These are phyloP conservation scores for Coleophoma cylindrospora DNA, from an alignment of 2,329 filamentous ascomycete genomes.

Conservation along the genomic window DNA sequence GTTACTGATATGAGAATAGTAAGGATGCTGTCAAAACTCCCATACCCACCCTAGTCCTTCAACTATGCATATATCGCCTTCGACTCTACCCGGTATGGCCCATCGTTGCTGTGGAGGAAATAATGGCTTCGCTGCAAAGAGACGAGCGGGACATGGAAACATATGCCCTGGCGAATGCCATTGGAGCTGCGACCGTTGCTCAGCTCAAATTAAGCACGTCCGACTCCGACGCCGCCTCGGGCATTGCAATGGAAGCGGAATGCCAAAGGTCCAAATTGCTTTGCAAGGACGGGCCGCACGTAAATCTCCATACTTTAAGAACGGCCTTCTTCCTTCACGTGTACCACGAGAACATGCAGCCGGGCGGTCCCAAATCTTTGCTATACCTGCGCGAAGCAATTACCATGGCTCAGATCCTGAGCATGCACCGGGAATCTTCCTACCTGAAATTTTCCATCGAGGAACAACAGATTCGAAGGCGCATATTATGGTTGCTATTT, in stretches of 20 bases:
- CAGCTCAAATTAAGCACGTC: slow-evolving; percentile 38
- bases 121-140: slow-evolving; percentile 32
- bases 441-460: slow-evolving; percentile 29
- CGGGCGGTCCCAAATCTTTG: slow-evolving; percentile 40
- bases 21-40: slow-evolving; percentile 4
- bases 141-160: slow-evolving; percentile 29
- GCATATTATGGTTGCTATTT: slow-evolving; percentile 43
- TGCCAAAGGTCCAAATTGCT: slow-evolving; percentile 27
- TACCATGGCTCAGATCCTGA: slow-evolving; percentile 44
- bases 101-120: slow-evolving; percentile 38
- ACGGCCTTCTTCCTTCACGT: slow-evolving; percentile 47
- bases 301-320: slow-evolving; percentile 35
- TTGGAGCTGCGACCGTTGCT: slow-evolving; percentile 42
- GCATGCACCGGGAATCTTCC: slow-evolving; percentile 37
- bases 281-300: slow-evolving; percentile 22
- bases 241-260: slow-evolving; percentile 29
- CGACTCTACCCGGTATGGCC: slow-evolving; percentile 48
- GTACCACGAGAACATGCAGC: slow-evolving; percentile 42
- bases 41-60: slow-evolving; percentile 13
- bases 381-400: slow-evolving; percentile 45
- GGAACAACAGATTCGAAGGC: slow-evolving; percentile 39
- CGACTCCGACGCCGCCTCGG: slow-evolving; percentile 24
- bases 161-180: slow-evolving; percentile 37
- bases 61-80: slow-evolving; percentile 32
- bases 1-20: neutral